These are phyloP conservation scores for Fusarium sp. DNA, from an alignment of 2,329 filamentous ascomycete genomes.

Conservation along the genomic window DNA sequence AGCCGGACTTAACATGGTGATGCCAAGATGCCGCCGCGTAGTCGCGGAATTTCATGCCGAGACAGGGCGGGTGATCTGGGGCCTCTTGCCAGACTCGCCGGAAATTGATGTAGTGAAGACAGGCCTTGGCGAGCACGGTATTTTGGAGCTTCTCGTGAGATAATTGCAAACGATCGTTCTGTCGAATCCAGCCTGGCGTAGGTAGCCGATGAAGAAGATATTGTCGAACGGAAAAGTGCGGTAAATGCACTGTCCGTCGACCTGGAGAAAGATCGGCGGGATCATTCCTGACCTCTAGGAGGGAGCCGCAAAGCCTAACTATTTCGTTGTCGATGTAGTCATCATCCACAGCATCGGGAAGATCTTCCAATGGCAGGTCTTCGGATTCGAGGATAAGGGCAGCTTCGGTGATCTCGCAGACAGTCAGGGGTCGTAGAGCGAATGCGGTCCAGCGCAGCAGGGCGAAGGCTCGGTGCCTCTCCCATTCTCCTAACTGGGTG, in stretches of 20 bases:
- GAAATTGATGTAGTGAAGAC: too few species aligned
- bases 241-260: background rate
- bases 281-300: background rate
- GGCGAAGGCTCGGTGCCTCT: conserved; percentile 38
- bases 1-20: too few species aligned
- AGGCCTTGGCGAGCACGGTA: background rate
- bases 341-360: background rate
- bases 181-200: background rate
- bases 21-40: too few species aligned
- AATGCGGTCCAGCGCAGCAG: conserved; percentile 49
- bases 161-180: background rate
- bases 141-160: background rate
- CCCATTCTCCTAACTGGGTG: background rate
- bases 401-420: conserved; percentile 39
- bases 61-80: too few species aligned
- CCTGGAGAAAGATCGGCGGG: background rate
- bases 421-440: conserved; percentile 27
- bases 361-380: rapidly evolving
- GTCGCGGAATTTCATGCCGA: too few species aligned
- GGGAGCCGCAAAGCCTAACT: background rate
- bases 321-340: conserved; percentile 7
- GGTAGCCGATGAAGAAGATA: background rate
- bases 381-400: background rate
- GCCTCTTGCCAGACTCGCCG: too few species aligned
- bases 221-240: conserved; percentile 6